phyloP scores from a whole-genome alignment of 2,329 filamentous ascomycete species.

The Graphilbum ipis-grandicollis region DNA sequence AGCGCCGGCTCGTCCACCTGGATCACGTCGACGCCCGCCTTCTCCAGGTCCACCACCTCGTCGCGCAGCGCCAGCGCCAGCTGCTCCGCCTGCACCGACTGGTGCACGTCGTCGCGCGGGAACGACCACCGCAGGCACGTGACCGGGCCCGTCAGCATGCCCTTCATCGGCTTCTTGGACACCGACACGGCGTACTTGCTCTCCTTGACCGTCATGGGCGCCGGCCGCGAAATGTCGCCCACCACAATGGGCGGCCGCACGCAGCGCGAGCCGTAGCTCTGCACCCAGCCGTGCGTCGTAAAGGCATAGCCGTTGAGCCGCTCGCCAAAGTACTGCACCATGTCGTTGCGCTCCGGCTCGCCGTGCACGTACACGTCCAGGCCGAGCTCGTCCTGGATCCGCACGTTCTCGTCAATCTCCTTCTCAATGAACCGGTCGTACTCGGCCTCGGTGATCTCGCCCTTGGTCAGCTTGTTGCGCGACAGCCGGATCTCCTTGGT shows the following conservation, averaged over 20 bases:
- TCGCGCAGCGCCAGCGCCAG: conserved; percentile 95
- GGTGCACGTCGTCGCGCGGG: conserved; percentile 98
- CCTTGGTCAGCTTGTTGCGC: conserved; percentile 98
- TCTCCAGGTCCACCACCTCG: conserved; percentile 95
- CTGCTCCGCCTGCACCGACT: conserved; percentile 97
- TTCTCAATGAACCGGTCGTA: conserved; percentile 99
- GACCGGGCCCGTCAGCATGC: conserved; percentile 98
- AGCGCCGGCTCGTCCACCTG: conserved; percentile 98
- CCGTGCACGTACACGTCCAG: conserved; percentile 96
- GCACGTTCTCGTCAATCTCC: conserved; percentile 89
- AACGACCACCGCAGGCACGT: conserved; percentile 99
- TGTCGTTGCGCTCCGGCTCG: conserved; percentile 99
- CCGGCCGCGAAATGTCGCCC: conserved; percentile 92
- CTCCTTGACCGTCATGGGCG: conserved; percentile 99
- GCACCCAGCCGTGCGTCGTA: conserved; percentile 96
- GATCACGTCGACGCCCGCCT: conserved; percentile 92
- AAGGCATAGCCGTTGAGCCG: conserved; percentile 92
- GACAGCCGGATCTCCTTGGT: conserved; percentile 95
- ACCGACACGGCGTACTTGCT: conserved; percentile 95
- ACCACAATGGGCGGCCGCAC: conserved; percentile 97
- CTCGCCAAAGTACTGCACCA: conserved; percentile 99
- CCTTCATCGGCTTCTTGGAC: conserved; percentile 99
- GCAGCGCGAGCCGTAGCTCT: conserved; percentile 95
- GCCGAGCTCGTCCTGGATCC: conserved; percentile 95
- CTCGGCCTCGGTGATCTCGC: conserved; percentile 77